phyloP scores from a whole-genome alignment of 2,329 filamentous ascomycete species.

The Annulohypoxylon truncatum region DNA sequence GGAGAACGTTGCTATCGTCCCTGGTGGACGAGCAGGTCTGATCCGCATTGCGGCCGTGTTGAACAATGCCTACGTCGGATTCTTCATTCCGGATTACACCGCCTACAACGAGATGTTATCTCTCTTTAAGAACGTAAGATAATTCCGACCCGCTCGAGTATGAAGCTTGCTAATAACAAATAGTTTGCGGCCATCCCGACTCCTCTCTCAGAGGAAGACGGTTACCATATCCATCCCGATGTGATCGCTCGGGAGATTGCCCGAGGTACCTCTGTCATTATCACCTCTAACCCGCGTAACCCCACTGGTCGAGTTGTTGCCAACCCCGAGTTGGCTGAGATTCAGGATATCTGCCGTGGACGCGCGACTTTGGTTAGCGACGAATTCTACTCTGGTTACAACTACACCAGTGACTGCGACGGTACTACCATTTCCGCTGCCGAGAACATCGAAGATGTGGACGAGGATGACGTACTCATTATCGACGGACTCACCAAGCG shows the following conservation, averaged over 20 bases:
- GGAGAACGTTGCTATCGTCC: conserved; percentile 98
- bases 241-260: conserved; percentile 93
- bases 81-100: conserved; percentile 96
- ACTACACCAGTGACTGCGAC: conserved; percentile 93
- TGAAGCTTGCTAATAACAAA: conserved; percentile 17
- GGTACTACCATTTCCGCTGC: conserved; percentile 89
- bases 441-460: conserved; percentile 88
- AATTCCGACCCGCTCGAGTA: not conserved
- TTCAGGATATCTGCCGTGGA: conserved; percentile 92
- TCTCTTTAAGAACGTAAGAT: conserved; percentile 84
- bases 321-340: conserved; percentile 86
- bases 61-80: conserved; percentile 90
- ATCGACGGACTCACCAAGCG: conserved; percentile 97
- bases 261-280: conserved; percentile 85
- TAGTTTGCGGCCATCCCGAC: conserved; percentile 89
- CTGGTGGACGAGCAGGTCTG: conserved; percentile 89
- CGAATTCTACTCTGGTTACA: conserved; percentile 97
- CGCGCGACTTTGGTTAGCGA: conserved; percentile 93
- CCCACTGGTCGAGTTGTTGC: conserved; percentile 89
- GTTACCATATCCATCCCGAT: conserved; percentile 92
- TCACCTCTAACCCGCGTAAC: conserved; percentile 96
- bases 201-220: conserved; percentile 84
- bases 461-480: conserved; percentile 90
- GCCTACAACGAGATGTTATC: conserved; percentile 98
- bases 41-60: conserved; percentile 95